Evolutionary conservation across 371 early-diverging fungal species (phyloP).

Genomic region (Mucor saturninus): DNA sequence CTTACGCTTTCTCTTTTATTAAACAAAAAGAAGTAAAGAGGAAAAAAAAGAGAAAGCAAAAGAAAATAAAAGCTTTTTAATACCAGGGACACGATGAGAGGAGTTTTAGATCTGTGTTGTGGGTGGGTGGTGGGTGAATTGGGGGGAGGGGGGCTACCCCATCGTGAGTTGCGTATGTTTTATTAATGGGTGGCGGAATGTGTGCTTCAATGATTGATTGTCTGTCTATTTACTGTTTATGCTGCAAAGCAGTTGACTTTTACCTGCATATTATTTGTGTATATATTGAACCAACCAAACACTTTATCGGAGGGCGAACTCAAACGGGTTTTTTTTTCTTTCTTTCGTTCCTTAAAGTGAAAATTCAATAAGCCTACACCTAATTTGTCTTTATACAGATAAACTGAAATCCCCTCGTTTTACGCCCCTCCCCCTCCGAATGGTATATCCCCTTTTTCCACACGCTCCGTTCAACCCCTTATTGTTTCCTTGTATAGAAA

Average conservation of each 20-base stretch:
- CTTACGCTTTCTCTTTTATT: constrained; percentile 1
- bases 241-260: constrained; percentile 40
- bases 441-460: not conserved
- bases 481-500: constrained; percentile 14
- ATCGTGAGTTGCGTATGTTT: not conserved
- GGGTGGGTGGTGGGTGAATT: too few relatives aligned
- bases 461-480: constrained; percentile 14
- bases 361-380: constrained; percentile 9
- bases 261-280: constrained; percentile 39
- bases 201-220: constrained; percentile 31
- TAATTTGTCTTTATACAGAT: constrained; percentile 19
- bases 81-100: constrained; percentile 8
- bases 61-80: constrained; percentile 9
- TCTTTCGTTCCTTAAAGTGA: constrained; percentile 25
- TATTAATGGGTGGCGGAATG: constrained; percentile 18
- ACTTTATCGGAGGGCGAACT: constrained; percentile 11
- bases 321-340: constrained; percentile 26
- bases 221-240: constrained; percentile 31
- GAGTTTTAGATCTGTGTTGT: not conserved
- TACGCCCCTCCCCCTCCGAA: not conserved
- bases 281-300: constrained; percentile 17
- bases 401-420: constrained; percentile 7
- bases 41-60: constrained; percentile 7
- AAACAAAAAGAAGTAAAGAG: constrained; percentile 9
- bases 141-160: too few relatives aligned